Percentiles rank a stretch among this genome's conserved stretches.
These are phyloP conservation scores for Globisporangium middletonii DNA, from an alignment of 352 stramenopile genomes.

Conservation along the genomic window DNA sequence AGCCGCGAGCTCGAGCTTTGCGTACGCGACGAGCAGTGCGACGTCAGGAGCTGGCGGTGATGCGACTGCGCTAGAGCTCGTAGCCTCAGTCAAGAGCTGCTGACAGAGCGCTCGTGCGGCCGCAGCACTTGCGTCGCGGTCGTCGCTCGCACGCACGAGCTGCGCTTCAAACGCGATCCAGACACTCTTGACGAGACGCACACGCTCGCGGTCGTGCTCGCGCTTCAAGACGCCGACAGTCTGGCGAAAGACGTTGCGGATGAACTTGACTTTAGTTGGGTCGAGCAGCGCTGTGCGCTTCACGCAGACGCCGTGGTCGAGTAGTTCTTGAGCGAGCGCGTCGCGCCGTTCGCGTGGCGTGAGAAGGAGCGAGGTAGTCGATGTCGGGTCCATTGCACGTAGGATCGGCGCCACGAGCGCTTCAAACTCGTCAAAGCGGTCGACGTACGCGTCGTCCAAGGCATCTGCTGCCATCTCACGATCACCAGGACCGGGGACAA, in stretches of 20 bases:
- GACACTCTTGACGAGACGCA: constrained; percentile 26
- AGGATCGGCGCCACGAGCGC: constrained; percentile 37
- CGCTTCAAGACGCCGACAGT: constrained; percentile 19
- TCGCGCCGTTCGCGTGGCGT: constrained; percentile 17
- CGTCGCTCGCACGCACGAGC: constrained; percentile 4
- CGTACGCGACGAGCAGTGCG: constrained; percentile 41
- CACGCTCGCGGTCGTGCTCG: constrained; percentile 3
- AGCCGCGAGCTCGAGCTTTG: constrained; percentile 39
- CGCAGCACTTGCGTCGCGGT: constrained; percentile 2
- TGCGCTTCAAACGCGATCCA: constrained; percentile 48
- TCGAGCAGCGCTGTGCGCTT: constrained; percentile 18
- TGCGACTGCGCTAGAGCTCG: background rate
- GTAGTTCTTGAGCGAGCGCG: constrained; percentile 18
- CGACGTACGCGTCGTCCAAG: constrained; percentile 24
- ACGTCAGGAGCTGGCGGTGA: constrained; percentile 9
- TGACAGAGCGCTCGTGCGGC: constrained; percentile 33
- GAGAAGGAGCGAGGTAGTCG: constrained; percentile 20
- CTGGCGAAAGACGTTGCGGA: constrained; percentile 31
- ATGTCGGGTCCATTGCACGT: constrained; percentile 26
- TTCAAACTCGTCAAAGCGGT: constrained; percentile 29
- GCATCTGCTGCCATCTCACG: background rate
- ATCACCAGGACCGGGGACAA: background rate
- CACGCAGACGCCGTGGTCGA: constrained; percentile 20
- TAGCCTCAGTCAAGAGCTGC: constrained; percentile 11
- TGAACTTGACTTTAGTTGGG: constrained; percentile 35